Base-by-base conservation (phyloP, 1,284 basidiomycete genomes). In the Marasmius fiardii region DNA sequence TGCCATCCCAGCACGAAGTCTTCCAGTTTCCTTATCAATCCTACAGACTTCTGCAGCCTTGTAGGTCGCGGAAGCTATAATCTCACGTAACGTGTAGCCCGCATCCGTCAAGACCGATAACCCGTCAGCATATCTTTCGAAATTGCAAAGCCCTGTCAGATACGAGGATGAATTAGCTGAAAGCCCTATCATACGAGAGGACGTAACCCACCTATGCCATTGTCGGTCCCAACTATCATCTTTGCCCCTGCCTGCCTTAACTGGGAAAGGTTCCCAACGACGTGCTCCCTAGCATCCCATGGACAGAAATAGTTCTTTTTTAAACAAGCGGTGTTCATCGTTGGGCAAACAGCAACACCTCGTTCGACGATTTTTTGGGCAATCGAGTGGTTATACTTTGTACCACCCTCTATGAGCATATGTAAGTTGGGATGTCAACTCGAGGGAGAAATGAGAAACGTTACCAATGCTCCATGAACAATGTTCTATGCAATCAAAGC, bases 401-500 rank as follows among this genome's bases (percentile, higher is more conserved):
- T 57, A 41, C 55, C 55, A 37, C 51, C 47, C 39, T 57, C 55
- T 57, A 20, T 37, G 28, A 24, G 44, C 14, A 26, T 44, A 8
- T 16, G 37, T 51, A 33, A 35, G n/a, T 47, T 18, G 43, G 24
- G n/a, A 31, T 43, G 26, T n/a, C 12, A 37, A 16, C 28, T 1
- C 1, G 20, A 21, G 8, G 34, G 39, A 51, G 10, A 12, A 23
- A 23, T 26, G 20, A 2, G n/a, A 37, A 16, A 21, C n/a, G n/a
- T 37, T 53, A 57, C 55, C 51, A 24, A 57, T 39, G 20, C 51
- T 57, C 55, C 55, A 57, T 18, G 55, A 44, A 35, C 57, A 58
- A 26, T 58, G 57, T 35, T 58, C 57, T n/a, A 58, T 52, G 39
- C 57, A 58, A 41, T 58, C 57, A 28, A 58, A 55, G 11, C 57